Evolutionary conservation across 805 yeast genomes (phyloP).

Genomic region (Spathaspora passalidarum): DNA sequence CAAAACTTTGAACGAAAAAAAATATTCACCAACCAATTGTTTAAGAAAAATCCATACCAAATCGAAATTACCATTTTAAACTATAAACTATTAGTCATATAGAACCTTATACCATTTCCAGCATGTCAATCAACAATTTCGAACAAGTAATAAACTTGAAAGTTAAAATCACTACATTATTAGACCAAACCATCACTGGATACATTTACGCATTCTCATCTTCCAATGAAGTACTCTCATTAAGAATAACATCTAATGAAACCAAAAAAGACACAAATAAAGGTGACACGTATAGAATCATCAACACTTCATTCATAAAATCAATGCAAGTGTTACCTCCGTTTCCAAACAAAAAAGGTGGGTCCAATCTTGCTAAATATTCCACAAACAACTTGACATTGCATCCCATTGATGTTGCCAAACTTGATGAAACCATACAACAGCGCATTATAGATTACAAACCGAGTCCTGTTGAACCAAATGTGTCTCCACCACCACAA

Average conservation of each 20-base stretch:
- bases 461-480: not conserved
- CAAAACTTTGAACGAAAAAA: no score
- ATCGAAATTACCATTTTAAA: no score
- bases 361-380: not conserved
- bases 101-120: not conserved
- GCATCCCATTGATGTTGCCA: conserved; percentile 3
- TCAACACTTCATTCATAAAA: conserved; percentile 59
- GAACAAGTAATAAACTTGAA: conserved; percentile 25
- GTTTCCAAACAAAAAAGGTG: conserved; percentile 27
- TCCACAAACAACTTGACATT: conserved; percentile 5
- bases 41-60: no score
- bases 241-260: conserved; percentile 19
- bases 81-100: not conserved
- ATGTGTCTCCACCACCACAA: not conserved
- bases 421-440: not conserved
- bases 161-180: conserved; percentile 58
- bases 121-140: conserved; percentile 12
- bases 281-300: conserved; percentile 41
- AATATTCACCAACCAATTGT: no score
- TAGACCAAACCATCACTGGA: conserved; percentile 60
- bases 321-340: conserved; percentile 39
- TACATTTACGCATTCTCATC: conserved; percentile 60
- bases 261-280: conserved; percentile 8
- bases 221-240: conserved; percentile 41
- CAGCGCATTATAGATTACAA: not conserved